A percentile compares a stretch with the other conserved stretches of the same genome.
phyloP scores from a whole-genome alignment of 2,329 filamentous ascomycete genomes.

The Corniculantispora saksenae region DNA sequence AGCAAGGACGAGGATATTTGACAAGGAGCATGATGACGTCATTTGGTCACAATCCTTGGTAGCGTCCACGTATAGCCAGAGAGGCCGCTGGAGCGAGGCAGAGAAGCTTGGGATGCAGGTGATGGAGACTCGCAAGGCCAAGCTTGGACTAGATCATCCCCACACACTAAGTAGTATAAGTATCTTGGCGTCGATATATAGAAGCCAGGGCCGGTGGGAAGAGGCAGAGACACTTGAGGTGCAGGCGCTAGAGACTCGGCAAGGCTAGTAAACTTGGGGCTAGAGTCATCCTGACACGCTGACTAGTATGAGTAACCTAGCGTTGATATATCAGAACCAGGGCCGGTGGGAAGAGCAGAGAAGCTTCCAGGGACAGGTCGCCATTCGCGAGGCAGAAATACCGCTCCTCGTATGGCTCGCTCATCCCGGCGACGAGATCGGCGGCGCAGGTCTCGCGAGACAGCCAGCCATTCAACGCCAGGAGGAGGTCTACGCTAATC shows the following conservation, averaged over 20 bases:
- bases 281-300: not conserved
- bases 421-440: too few relatives aligned
- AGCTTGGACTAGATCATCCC: slow-evolving; percentile 22
- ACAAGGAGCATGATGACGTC: slow-evolving; percentile 16
- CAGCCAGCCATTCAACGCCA: too few relatives aligned
- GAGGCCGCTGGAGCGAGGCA: slow-evolving; percentile 21
- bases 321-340: not conserved
- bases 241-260: too few relatives aligned
- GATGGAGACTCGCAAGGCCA: slow-evolving; percentile 19
- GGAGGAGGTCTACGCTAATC: too few relatives aligned
- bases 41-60: slow-evolving; percentile 14
- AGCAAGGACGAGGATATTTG: slow-evolving; percentile 21
- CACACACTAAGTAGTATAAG: slow-evolving; percentile 24
- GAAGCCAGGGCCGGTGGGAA: not conserved
- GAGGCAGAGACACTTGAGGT: not conserved
- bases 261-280: not conserved
- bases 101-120: slow-evolving; percentile 22
- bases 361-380: too few relatives aligned
- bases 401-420: too few relatives aligned
- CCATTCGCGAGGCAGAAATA: too few relatives aligned
- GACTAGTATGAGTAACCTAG: not conserved
- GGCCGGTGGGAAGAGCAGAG: not conserved
- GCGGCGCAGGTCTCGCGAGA: too few relatives aligned
- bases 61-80: slow-evolving; percentile 16
- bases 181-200: slow-evolving; percentile 18